These are phyloP conservation scores for Fomitiporia mediterranea DNA, from an alignment of 1,284 basidiomycete genomes.

Conservation along the genomic window DNA sequence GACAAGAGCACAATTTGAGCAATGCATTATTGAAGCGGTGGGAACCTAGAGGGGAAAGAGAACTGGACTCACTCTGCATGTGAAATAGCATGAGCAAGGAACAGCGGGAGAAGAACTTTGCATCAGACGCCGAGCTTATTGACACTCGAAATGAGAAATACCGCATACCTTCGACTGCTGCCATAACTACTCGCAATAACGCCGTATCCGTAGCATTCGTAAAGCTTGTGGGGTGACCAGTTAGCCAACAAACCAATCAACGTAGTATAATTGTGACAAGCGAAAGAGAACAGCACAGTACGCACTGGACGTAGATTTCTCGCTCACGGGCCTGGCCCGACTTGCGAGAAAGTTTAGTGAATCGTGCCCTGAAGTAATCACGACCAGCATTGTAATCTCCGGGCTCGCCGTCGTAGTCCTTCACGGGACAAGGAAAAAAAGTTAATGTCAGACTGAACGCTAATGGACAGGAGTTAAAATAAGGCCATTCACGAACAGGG, in stretches of 20 bases:
- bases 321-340: conserved; percentile 79
- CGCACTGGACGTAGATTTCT: conserved; percentile 88
- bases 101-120: conserved; percentile 21
- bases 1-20: conserved; percentile 22
- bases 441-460: conserved; percentile 2
- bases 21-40: conserved; percentile 26
- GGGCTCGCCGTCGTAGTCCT: conserved; percentile 75
- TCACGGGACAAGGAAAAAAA: background rate
- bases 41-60: conserved; percentile 26
- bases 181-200: conserved; percentile 91
- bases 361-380: conserved; percentile 88
- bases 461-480: no score
- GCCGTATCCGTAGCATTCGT: conserved; percentile 93
- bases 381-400: conserved; percentile 72
- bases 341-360: conserved; percentile 78
- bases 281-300: conserved; percentile 23
- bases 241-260: background rate
- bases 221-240: conserved; percentile 44
- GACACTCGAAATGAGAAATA: conserved; percentile 14
- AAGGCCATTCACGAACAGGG: conserved; percentile 47
- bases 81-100: conserved; percentile 3
- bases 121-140: conserved; percentile 19
- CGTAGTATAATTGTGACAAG: background rate
- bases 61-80: conserved; percentile 66
- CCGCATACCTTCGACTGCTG: conserved; percentile 79